Evolutionary conservation across 108 stramenopile species (phyloP), one percentile per base, ranked within the genome.

Genomic region (Cyclotella cryptica): DNA sequence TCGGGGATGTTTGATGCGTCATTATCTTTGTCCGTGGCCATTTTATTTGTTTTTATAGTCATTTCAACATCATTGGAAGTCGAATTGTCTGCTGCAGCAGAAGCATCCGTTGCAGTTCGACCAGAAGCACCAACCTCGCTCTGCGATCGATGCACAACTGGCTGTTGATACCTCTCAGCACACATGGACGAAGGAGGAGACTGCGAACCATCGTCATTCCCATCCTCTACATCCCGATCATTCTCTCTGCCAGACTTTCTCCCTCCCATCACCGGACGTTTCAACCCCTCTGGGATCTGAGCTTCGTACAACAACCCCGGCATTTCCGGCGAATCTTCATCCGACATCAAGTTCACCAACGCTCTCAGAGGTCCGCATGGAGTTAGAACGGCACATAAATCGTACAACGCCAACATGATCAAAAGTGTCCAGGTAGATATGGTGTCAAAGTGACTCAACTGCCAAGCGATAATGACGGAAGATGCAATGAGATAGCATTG

Each of bases 281-380:
- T 85, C 67, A 88, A 87, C 49, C 92, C 94, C 30, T 92, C 88
- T 9, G 96, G 92, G 10, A 97, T 81, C 49, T 91, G 81, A 8
- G 97, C 98, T 77, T 99, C 98, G 78, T 98, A 99, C 21, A 99
- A 85, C 22, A 99, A 79, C 12, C 98, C 98, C 19, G 98, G 98
- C 92, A 99, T 97, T 41, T 92, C 92, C 18, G 96, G 97, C 43
- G 95, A 89, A 72, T 94, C 90, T 71, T 96, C 93, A 49, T 93
- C 74, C 28, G 93, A 93, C 95, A 97, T 96, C 46, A 97, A 79
- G 65, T 91, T 85, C 11, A 99, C 96, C 28, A 98, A 84, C 0
- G 88, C 88, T 58, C 86, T 85, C 30, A 99, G 82, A 4, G 98
- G 98, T 19, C 98, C 98, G 71, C 96, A 97, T 7, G 97, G 97